A percentile compares a stretch with the other conserved stretches of the same genome.
Evolutionary conservation across 2,329 filamentous ascomycete species (phyloP).

Genomic region (Neoscytalidium dimidiatum): DNA sequence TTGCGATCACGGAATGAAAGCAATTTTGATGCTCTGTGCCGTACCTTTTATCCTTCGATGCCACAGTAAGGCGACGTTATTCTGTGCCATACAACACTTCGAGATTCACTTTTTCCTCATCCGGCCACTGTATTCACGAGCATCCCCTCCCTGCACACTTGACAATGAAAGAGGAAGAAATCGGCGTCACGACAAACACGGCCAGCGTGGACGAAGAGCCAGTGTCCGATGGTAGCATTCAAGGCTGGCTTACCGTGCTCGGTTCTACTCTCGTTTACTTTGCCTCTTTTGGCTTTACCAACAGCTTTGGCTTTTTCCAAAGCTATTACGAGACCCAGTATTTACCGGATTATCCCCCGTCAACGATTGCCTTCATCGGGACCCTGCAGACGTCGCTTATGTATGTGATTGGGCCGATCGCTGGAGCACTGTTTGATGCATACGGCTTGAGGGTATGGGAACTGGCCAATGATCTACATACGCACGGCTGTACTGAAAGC

Average conservation of each 20-base stretch:
- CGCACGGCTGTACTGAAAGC: neutral
- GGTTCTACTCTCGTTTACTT: conserved; percentile 7
- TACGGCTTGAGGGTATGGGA: conserved; percentile 4
- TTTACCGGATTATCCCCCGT: neutral
- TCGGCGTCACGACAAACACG: neutral
- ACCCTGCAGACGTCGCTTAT: conserved; percentile 2
- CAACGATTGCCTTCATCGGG: conserved; percentile 9
- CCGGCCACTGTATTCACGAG: no score
- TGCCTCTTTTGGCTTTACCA: conserved; percentile 9
- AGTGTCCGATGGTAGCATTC: neutral
- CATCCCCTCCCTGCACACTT: no score
- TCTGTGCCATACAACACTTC: neutral
- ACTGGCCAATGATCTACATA: neutral
- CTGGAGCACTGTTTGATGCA: neutral
- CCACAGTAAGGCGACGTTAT: neutral
- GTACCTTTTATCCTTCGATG: neutral
- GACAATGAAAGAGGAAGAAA: conserved; percentile 8
- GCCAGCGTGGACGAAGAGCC: neutral
- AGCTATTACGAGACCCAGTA: conserved; percentile 35
- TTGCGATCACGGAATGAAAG: neutral
- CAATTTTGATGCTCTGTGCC: neutral
- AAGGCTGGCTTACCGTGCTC: conserved; percentile 8
- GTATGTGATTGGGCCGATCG: conserved; percentile 4
- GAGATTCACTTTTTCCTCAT: neutral
- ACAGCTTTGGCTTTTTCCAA: conserved; percentile 35